A percentile compares a stretch with the other conserved stretches of the same genome.
These are phyloP conservation scores for Wickerhamomyces queroliae DNA, from an alignment of 805 yeast species.

Conservation along the genomic window DNA sequence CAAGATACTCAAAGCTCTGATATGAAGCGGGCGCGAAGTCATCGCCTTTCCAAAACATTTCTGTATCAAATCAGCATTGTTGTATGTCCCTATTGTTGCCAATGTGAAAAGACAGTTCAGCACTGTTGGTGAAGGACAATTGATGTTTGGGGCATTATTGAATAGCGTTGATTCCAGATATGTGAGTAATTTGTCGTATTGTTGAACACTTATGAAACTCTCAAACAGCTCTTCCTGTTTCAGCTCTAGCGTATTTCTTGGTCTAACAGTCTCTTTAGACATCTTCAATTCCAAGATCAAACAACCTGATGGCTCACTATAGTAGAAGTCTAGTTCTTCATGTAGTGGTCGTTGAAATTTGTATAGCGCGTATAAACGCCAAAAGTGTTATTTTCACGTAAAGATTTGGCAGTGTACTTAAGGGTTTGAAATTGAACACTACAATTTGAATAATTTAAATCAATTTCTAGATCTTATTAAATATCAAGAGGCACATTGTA, in stretches of 20 bases:
- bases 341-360: too few relatives aligned
- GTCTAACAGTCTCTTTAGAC: neutral
- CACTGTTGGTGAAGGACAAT: slow-evolving; percentile 28
- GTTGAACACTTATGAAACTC: slow-evolving; percentile 20
- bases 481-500: too few relatives aligned
- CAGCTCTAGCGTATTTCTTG: neutral
- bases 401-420: too few relatives aligned
- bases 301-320: neutral
- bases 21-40: slow-evolving; percentile 23
- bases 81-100: slow-evolving; percentile 26
- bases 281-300: too few relatives aligned
- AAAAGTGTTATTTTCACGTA: too few relatives aligned
- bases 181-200: slow-evolving; percentile 30
- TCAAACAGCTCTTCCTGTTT: slow-evolving; percentile 13
- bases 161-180: slow-evolving; percentile 26
- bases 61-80: slow-evolving; percentile 15
- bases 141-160: slow-evolving; percentile 18
- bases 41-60: slow-evolving; percentile 21
- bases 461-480: too few relatives aligned
- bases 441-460: too few relatives aligned
- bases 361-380: too few relatives aligned
- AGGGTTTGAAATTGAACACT: too few relatives aligned
- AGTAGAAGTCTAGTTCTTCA: too few relatives aligned
- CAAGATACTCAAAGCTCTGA: slow-evolving; percentile 29
- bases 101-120: slow-evolving; percentile 30